These are phyloP conservation scores for Sporothrix globosa DNA, from an alignment of 2,329 filamentous ascomycete species.

Conservation along the genomic window DNA sequence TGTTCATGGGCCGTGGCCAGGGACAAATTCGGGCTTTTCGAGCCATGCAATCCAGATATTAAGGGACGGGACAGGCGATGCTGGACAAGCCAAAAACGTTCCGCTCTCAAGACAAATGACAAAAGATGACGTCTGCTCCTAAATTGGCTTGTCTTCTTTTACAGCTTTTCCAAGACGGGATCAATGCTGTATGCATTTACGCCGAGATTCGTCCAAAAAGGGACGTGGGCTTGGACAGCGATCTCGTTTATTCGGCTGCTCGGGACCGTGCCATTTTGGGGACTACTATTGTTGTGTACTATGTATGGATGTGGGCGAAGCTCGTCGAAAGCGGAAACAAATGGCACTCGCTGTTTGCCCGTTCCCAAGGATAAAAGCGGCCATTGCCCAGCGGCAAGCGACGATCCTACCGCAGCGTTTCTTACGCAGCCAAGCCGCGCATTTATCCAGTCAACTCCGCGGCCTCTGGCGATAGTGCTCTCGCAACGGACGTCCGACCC, in stretches of 20 bases:
- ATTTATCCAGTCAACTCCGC: conserved; percentile 33
- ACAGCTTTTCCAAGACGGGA: conserved; percentile 20
- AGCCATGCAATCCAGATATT: conserved; percentile 1
- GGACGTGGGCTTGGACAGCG: not conserved
- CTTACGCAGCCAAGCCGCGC: not conserved
- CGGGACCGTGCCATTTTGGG: not conserved
- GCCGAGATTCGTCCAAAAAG: conserved; percentile 18
- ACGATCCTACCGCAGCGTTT: not conserved
- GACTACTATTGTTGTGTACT: not conserved
- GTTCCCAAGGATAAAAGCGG: conserved; percentile 1
- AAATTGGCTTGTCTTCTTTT: not conserved
- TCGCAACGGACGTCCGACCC: conserved; percentile 30
- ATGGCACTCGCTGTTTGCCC: not conserved
- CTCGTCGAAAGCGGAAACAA: not conserved
- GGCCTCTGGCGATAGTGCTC: conserved; percentile 26
- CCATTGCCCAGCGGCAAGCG: conserved; percentile 5
- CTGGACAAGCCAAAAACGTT: conserved; percentile 1
- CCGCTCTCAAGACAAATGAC: conserved; percentile 5
- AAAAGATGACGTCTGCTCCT: conserved; percentile 22
- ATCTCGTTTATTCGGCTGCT: conserved; percentile 5
- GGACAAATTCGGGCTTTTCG: not conserved
- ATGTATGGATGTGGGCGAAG: not conserved
- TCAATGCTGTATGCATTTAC: conserved; percentile 22
- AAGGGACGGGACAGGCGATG: not conserved
- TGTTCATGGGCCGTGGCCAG: not conserved